Evolutionary conservation across 345 rosid species (phyloP).

Genomic region (thale cress (Arabidopsis thaliana)): TAIR10.1 NC_003070.9:28933001-28933500

Average conservation of each 20-base stretch:
- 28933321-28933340: constrained; percentile 26
- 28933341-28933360: constrained; percentile 5
- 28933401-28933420: constrained; percentile 97
- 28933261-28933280: not conserved
- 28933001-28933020: constrained; percentile 36
- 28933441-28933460: constrained; percentile 97
- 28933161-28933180: constrained; percentile 42
- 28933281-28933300: constrained; percentile 13
- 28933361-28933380: constrained; percentile 10
- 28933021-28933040: constrained; percentile 41
- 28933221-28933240: constrained; percentile 28
- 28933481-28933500: constrained; percentile 7
- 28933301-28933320: constrained; percentile 21
- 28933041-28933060: constrained; percentile 26
- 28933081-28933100: constrained; percentile 43
- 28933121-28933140: constrained; percentile 31
- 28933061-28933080: constrained; percentile 33
- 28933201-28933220: constrained; percentile 43
- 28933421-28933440: constrained; percentile 83
- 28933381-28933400: constrained; percentile 70
- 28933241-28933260: not conserved
- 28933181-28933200: constrained; percentile 17
- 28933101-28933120: constrained; percentile 34
- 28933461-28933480: not conserved
- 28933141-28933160: constrained; percentile 39